Percentiles rank a stretch among this genome's conserved stretches.
phyloP scores from a whole-genome alignment of 164 flowering plant genomes.

The Aristolochia californica region DNA sequence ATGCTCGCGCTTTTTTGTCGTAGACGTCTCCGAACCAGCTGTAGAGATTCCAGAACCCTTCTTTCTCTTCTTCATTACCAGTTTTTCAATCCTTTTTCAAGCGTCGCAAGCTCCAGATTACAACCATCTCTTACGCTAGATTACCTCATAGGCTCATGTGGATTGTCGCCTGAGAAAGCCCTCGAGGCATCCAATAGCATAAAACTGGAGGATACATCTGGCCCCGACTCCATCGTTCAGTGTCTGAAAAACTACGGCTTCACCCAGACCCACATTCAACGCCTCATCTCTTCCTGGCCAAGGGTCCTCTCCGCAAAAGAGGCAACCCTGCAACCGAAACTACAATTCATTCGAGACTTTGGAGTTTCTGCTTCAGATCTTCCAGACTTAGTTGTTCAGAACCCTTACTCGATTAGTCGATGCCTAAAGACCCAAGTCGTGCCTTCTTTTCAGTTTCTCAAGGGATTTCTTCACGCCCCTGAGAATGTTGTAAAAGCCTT shows the following conservation, averaged over 20 bases:
- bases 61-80: background rate
- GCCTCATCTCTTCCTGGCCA: background rate
- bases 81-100: conserved; percentile 1
- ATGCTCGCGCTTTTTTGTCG: background rate
- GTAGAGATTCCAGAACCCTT: background rate
- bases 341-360: background rate
- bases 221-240: background rate
- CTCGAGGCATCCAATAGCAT: background rate
- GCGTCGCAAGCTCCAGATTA: background rate
- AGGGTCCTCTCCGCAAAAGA: conserved; percentile 2
- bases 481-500: background rate
- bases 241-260: conserved; percentile 3
- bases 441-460: conserved; percentile 2
- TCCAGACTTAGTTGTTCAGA: background rate
- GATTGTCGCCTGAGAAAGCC: conserved; percentile 4
- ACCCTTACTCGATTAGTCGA: background rate
- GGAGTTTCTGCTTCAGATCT: background rate
- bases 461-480: background rate
- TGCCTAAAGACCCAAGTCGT: conserved; percentile 2
- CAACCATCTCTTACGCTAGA: background rate
- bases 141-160: conserved; percentile 9
- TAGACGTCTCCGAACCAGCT: background rate
- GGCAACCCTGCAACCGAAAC: conserved; percentile 5
- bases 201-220: background rate
- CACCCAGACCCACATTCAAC: conserved; percentile 1